Evolutionary conservation across 345 rosid species (phyloP).

Genomic region (Arabis hirsuta): DNA sequence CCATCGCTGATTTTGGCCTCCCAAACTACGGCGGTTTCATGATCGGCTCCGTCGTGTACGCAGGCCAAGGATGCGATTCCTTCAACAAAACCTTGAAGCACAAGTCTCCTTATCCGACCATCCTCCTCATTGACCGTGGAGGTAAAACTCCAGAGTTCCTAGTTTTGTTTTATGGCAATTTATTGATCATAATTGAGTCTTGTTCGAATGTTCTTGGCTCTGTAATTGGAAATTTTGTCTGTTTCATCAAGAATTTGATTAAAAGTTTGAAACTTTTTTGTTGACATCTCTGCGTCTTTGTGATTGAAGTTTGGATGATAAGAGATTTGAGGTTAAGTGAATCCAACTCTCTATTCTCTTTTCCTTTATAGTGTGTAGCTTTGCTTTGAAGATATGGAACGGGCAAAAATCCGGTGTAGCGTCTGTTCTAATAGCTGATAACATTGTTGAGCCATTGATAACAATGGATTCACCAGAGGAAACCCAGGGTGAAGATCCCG

Average conservation of each 20-base stretch:
- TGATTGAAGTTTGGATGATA: slow-evolving; percentile 5
- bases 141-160: slow-evolving; percentile 47
- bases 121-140: slow-evolving; percentile 90
- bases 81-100: slow-evolving; percentile 65
- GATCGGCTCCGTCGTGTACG: slow-evolving; percentile 74
- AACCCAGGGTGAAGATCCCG: slow-evolving; percentile 48
- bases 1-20: slow-evolving; percentile 81
- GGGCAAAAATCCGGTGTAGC: slow-evolving; percentile 83
- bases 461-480: slow-evolving; percentile 81
- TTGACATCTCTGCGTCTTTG: background rate
- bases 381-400: slow-evolving; percentile 78
- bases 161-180: background rate
- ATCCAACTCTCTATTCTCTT: background rate
- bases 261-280: background rate
- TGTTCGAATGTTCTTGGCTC: background rate
- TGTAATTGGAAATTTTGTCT: background rate
- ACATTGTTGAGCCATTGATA: slow-evolving; percentile 66
- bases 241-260: slow-evolving; percentile 4
- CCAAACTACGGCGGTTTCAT: slow-evolving; percentile 78
- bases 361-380: slow-evolving; percentile 64
- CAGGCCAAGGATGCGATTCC: slow-evolving; percentile 63
- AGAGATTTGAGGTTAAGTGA: background rate
- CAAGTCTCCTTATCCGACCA: slow-evolving; percentile 53
- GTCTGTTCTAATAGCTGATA: slow-evolving; percentile 79
- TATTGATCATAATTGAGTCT: background rate